Base-by-base conservation (phyloP, 2,329 filamentous ascomycete genomes). In the Aureobasidium vineae region DNA sequence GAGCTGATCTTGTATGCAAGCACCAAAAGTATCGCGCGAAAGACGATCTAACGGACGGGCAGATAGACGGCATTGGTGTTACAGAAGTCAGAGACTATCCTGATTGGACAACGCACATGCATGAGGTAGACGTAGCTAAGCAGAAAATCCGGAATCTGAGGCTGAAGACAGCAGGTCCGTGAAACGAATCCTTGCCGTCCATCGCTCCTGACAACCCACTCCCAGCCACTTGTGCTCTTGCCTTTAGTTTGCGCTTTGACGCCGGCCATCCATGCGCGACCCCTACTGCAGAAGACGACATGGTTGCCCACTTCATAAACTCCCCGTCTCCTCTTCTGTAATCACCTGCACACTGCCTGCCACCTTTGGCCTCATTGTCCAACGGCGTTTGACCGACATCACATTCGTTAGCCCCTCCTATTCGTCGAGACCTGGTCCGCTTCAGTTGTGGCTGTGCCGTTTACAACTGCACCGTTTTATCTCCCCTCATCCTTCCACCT, bases 121-220 rank as follows among this genome's bases (percentile, higher is more conserved):
- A 63, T 40, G 45, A 63, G 47, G 41, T 52, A 41, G 59, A 41
- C 45, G 23, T 50, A 63, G 59, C 59, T 41, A 52, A 63, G 33
- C 41, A 40, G 19, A 43, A 64, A 64, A 64, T 64, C 61, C 49
- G 61, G 61, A 53, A 54, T 36, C 54, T 64, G 61, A 64, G 49
- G 61, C 61, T 64, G 49, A 64, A n/a, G 16, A 36, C 16, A 23
- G 38, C 40, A 63, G 59, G 59, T n/a, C 59, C 43, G 54, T 63
- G 61, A 64, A 64, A 54, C 49, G 49, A 49, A 54, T 43, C 36
- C 61, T 43, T 40, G 61, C 61, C 47, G 61, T 38, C 38, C 33
- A 64, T 64, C 49, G 26, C 61, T 63, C 43, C 59, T 54, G 47
- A 63, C 59, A 63, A 63, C 59, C 57, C 59, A 63, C 45, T 54